These are phyloP conservation scores for Flaveria floridana DNA, from an alignment of 140 eudicot species.

Conservation along the genomic window DNA sequence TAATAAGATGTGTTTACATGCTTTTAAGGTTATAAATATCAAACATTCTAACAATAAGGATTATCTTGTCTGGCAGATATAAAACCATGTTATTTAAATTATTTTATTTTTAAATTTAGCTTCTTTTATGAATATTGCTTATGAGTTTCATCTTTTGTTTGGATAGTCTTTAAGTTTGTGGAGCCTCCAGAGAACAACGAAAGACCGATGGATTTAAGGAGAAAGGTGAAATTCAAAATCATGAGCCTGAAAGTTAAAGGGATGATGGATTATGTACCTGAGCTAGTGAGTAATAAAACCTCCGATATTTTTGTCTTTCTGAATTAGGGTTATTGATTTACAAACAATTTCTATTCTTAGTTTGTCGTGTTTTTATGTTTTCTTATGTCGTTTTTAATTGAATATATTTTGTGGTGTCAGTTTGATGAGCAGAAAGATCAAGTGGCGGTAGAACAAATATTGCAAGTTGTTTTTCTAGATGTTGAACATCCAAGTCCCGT, in stretches of 20 bases:
- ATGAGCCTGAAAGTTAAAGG: slow-evolving; percentile 86
- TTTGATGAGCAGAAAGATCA: slow-evolving; percentile 95
- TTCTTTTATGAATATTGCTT: slow-evolving; percentile 18
- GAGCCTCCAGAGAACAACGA: slow-evolving; percentile 82
- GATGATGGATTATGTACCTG: slow-evolving; percentile 77
- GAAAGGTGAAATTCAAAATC: slow-evolving; percentile 78
- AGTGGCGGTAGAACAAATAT: slow-evolving; percentile 91
- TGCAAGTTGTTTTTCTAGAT: slow-evolving; percentile 81
- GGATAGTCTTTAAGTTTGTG: slow-evolving; percentile 78
- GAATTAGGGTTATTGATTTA: background rate
- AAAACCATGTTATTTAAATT: background rate
- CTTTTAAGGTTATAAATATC: background rate
- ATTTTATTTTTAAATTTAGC: background rate
- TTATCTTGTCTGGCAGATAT: slow-evolving; percentile 8
- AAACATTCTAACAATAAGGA: slow-evolving; percentile 10
- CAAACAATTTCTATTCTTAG: background rate
- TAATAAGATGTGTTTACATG: slow-evolving; percentile 30
- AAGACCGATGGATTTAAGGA: slow-evolving; percentile 63
- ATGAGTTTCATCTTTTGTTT: slow-evolving; percentile 8
- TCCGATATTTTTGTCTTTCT: background rate
- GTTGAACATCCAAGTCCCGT: slow-evolving; percentile 78
- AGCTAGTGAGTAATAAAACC: slow-evolving; percentile 56
- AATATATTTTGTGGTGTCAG: slow-evolving; percentile 41
- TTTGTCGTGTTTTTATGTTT: background rate
- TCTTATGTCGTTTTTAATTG: background rate